Percentiles rank a stretch among this genome's conserved stretches.
Conservation (phyloP, 805 yeast species). For the Priceomyces carsonii region DNA sequence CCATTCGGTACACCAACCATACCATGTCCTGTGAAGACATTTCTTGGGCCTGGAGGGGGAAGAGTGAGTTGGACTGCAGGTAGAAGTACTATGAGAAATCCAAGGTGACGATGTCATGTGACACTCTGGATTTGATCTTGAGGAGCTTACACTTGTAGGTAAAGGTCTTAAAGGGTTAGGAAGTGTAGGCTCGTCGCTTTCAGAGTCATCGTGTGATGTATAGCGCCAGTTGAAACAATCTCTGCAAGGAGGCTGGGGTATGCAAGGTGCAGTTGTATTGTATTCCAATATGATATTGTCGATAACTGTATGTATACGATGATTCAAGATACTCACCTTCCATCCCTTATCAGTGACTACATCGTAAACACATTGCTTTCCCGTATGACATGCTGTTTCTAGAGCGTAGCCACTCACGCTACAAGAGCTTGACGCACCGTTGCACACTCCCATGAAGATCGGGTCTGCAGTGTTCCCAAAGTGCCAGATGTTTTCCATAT, state of each 20-base stretch:
- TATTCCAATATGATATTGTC: constrained; percentile 73
- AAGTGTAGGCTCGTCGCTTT: constrained; percentile 35
- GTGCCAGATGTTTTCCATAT: constrained; percentile 88
- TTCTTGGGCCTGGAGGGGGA: constrained; percentile 34
- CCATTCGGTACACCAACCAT: constrained; percentile 61
- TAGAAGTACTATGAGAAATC: constrained; percentile 5
- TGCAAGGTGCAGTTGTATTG: constrained; percentile 76
- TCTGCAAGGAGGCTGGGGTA: constrained; percentile 75
- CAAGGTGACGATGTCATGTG: too few species aligned
- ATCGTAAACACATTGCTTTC: constrained; percentile 83
- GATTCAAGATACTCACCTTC: constrained; percentile 85
- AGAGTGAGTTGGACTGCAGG: constrained; percentile 4
- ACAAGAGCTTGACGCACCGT: constrained; percentile 88
- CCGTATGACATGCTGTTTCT: constrained; percentile 95
- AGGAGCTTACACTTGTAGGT: too few species aligned
- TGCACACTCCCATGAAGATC: constrained; percentile 93
- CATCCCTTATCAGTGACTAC: constrained; percentile 88
- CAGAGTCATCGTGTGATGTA: constrained; percentile 49
- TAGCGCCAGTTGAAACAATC: constrained; percentile 92
- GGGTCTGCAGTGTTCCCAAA: constrained; percentile 98
- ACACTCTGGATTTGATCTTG: constrained; percentile 1
- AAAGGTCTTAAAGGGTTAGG: constrained; percentile 40
- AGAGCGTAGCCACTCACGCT: constrained; percentile 93
- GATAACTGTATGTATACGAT: constrained; percentile 86
- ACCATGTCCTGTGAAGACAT: constrained; percentile 63